Evolutionary conservation across 2,329 filamentous ascomycete genomes (phyloP).

Genomic region (Botrytis tulipae): DNA sequence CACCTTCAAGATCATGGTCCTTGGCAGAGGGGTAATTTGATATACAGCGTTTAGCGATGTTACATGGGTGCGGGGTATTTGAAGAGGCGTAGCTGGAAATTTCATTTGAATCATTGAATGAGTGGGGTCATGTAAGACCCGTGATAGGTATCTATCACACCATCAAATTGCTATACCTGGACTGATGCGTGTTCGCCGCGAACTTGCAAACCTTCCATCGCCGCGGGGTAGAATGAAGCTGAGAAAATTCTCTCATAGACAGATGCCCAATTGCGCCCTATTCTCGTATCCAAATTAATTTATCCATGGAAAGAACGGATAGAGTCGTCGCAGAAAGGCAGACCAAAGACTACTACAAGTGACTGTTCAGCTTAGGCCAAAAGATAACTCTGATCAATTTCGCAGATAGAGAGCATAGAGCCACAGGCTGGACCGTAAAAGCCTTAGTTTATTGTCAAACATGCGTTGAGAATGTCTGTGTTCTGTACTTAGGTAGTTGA

Average conservation of each 20-base stretch:
- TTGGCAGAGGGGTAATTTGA: neutral
- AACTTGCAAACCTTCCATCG: neutral
- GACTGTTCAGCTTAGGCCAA: neutral
- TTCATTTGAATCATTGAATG: neutral
- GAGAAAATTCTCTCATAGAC: neutral
- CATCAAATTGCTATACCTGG: too few species aligned
- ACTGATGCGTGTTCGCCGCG: neutral
- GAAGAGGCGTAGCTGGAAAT: neutral
- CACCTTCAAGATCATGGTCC: neutral
- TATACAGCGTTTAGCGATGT: neutral
- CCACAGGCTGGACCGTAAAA: too few species aligned
- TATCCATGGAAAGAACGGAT: neutral
- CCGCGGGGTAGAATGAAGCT: neutral
- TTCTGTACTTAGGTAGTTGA: neutral
- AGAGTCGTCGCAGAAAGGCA: neutral
- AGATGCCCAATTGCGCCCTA: neutral
- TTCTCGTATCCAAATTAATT: neutral
- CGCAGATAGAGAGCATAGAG: accelerated
- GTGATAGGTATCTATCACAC: neutral
- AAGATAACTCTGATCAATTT: neutral
- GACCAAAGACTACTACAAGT: neutral
- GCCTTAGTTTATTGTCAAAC: neutral
- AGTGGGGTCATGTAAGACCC: neutral
- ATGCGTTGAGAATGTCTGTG: neutral
- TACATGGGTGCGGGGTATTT: neutral